These are phyloP conservation scores for Euphorbia lathyris DNA, from an alignment of 345 rosid genomes.

Conservation along the genomic window DNA sequence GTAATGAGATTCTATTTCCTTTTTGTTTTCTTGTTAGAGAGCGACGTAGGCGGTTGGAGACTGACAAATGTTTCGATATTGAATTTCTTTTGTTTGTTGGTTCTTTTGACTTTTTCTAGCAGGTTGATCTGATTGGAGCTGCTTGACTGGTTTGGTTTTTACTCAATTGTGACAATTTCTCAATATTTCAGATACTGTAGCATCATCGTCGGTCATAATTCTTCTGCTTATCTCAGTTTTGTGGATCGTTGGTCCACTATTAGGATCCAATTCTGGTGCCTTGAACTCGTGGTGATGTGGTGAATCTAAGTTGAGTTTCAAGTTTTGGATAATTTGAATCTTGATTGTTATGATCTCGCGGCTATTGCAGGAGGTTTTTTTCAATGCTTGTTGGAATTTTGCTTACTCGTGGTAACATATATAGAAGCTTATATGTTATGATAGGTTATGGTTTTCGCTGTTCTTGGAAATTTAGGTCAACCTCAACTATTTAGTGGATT, in stretches of 20 bases:
- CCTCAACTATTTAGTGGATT: constrained; percentile 28
- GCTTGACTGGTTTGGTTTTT: background rate
- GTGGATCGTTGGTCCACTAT: constrained; percentile 7
- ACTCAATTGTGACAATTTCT: background rate
- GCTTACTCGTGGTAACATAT: constrained; percentile 26
- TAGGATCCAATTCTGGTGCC: constrained; percentile 3
- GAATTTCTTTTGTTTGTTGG: background rate
- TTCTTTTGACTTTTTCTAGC: background rate
- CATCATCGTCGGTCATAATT: background rate
- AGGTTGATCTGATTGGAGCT: constrained; percentile 23
- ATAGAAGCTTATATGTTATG: constrained; percentile 35
- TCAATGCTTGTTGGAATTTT: constrained; percentile 32
- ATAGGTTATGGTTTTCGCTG: constrained; percentile 35
- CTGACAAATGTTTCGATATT: background rate
- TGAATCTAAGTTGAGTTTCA: background rate
- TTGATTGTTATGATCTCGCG: constrained; percentile 9
- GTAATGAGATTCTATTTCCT: background rate
- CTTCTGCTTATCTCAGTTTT: background rate
- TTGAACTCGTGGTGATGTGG: background rate
- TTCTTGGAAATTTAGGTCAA: constrained; percentile 31
- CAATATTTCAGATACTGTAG: constrained; percentile 1
- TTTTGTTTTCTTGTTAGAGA: background rate
- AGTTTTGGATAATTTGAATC: constrained; percentile 2
- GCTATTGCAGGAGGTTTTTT: constrained; percentile 17
- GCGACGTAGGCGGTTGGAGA: background rate